Evolutionary conservation across 2,329 filamentous ascomycete species (phyloP).

Genomic region (Escovopsis sp.): DNA sequence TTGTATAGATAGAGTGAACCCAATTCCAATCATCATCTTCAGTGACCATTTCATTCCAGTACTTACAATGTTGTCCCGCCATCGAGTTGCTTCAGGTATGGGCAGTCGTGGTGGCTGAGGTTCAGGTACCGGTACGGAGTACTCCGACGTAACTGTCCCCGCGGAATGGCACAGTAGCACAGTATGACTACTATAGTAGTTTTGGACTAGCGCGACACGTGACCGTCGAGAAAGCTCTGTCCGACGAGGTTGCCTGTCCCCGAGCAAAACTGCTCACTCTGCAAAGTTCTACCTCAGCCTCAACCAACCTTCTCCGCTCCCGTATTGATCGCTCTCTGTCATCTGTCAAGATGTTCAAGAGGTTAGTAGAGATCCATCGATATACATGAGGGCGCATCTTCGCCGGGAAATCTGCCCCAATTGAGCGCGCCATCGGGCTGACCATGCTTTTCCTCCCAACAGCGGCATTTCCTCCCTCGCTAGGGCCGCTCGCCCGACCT

Average conservation of each 20-base stretch:
- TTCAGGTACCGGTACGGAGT: too few species aligned
- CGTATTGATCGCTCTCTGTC: constrained; percentile 49
- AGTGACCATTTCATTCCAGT: too few species aligned
- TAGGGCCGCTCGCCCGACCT: constrained; percentile 46
- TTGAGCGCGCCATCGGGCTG: constrained; percentile 34
- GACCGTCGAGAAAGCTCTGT: constrained; percentile 28
- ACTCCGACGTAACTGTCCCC: too few species aligned
- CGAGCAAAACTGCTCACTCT: constrained; percentile 35
- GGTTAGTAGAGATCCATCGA: constrained; percentile 39
- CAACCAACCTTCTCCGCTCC: constrained; percentile 42
- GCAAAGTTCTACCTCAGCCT: constrained; percentile 34
- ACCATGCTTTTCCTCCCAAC: constrained; percentile 18
- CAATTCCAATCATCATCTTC: too few species aligned
- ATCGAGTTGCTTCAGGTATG: not conserved
- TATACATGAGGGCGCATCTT: constrained; percentile 13
- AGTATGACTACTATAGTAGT: constrained; percentile 6
- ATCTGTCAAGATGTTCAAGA: constrained; percentile 73
- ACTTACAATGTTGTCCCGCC: not conserved
- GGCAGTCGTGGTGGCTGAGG: not conserved
- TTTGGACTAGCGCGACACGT: constrained; percentile 23
- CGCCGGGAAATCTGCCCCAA: constrained; percentile 19
- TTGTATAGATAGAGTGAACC: too few species aligned
- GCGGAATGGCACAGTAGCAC: not conserved
- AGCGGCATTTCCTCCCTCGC: constrained; percentile 54
- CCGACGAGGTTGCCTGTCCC: constrained; percentile 27